Evolutionary conservation across 2,329 filamentous ascomycete genomes (phyloP), one percentile per base, ranked within the genome.

Genomic region (Ophioceras dolichostomum): DNA sequence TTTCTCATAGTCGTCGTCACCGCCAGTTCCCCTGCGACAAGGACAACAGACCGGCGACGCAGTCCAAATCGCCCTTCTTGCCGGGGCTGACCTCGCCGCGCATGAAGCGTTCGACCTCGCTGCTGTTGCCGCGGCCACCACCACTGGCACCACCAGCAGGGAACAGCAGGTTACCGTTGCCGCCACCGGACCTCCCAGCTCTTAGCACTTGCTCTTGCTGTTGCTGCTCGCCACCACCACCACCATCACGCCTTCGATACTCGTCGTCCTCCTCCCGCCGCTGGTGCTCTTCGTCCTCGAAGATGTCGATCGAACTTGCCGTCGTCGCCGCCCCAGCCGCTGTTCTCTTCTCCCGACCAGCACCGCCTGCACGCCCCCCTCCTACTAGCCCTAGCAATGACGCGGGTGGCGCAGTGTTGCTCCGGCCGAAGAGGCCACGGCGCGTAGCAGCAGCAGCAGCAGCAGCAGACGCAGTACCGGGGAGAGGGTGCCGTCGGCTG

Each of bases 1-100:
- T n/a, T n/a, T n/a, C n/a, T n/a, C n/a, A n/a, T n/a, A n/a, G n/a
- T n/a, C n/a, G n/a, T n/a, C n/a, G 10, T 71, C 59, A 82, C 51
- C 76, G 72, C 87, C 88, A 95, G 52, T 85, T 85, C n/a, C 88
- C 89, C 60, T 94, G 84, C 50, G 86, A 93, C 32, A 96, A 67
- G 36, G 84, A 89, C 44, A 95, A 58, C 45, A 96, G 60, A n/a
- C 86, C 86, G 38, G 89, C 85, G 33, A 94, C 80, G 52, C 86
- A 93, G 53, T 93, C 86, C 56, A 94, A 68, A 53, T 95, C 89
- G 39, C 78, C 74, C 54, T 76, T 79, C 58, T 86, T 85, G 52
- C 79, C 79, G 8, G 76, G 78, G 52, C 73, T 76, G 43, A 76
- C 67, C 22, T 73, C 70, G 35, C 68, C 68, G 24, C 68, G 64